These are phyloP conservation scores for Bisporella sp. DNA, from an alignment of 2,329 filamentous ascomycete genomes.

Conservation along the genomic window DNA sequence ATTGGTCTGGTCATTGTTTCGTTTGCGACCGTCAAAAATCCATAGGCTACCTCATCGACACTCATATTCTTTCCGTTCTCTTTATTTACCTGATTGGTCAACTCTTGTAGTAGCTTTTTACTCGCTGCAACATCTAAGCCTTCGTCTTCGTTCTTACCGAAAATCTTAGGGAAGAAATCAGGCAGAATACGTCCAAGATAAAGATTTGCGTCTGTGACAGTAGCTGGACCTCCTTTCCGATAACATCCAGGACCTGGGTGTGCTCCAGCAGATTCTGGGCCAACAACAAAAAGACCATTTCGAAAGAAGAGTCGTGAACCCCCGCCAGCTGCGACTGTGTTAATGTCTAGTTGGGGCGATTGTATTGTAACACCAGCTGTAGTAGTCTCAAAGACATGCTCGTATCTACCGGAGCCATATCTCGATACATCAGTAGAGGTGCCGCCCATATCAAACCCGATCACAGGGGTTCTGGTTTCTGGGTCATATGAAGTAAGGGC, in stretches of 20 bases:
- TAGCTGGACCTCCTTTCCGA: conserved; percentile 79
- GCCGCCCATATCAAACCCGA: conserved; percentile 94
- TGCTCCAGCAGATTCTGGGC: conserved; percentile 81
- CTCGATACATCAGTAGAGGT: conserved; percentile 88
- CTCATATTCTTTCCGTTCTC: conserved; percentile 68
- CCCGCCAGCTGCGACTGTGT: conserved; percentile 87
- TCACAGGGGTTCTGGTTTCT: conserved; percentile 74
- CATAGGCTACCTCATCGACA: conserved; percentile 79
- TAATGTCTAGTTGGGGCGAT: conserved; percentile 87
- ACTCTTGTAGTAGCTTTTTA: conserved; percentile 64
- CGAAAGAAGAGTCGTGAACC: conserved; percentile 80
- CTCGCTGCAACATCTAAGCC: conserved; percentile 72
- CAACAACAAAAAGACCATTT: conserved; percentile 85
- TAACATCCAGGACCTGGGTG: conserved; percentile 90
- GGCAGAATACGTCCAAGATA: conserved; percentile 71
- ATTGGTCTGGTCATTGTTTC: conserved; percentile 90
- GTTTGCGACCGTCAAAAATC: conserved; percentile 84
- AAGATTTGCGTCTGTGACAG: conserved; percentile 72
- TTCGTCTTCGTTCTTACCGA: conserved; percentile 82
- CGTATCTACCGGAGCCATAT: conserved; percentile 78
- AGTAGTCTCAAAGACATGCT: conserved; percentile 91
- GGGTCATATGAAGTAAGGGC: conserved; percentile 86
- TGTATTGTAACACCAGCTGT: conserved; percentile 93
- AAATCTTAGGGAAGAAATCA: conserved; percentile 93
- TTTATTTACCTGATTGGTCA: conserved; percentile 70